Percentiles rank a stretch among this genome's conserved stretches.
phyloP scores from a whole-genome alignment of 495 filamentous ascomycete genomes.

The Terfezia claveryi region DNA sequence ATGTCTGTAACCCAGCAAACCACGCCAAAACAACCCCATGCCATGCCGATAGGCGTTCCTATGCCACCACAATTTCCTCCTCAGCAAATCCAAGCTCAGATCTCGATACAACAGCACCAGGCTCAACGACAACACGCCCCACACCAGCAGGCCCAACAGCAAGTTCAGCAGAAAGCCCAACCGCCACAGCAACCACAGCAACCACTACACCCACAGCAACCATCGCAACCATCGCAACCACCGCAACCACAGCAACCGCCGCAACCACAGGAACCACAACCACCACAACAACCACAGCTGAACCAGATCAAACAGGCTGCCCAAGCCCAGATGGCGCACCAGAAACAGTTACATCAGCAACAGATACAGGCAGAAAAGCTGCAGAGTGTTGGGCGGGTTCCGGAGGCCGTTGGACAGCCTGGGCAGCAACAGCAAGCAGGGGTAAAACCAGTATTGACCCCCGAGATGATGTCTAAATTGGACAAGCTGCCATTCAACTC shows the following conservation, averaged over 20 bases:
- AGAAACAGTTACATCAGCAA: no score
- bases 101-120: no score
- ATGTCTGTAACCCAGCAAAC: no score
- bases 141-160: no score
- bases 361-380: not conserved
- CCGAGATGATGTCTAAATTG: not conserved
- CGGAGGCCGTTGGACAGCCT: no score
- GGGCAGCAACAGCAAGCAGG: no score
- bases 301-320: not conserved
- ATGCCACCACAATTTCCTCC: no score
- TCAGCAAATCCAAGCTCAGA: no score
- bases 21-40: no score
- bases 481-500: not conserved
- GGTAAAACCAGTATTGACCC: not conserved
- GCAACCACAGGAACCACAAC: not conserved
- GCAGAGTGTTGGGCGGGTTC: no score
- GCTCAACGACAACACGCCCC: no score
- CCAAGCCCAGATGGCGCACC: not conserved
- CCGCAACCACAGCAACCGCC: not conserved
- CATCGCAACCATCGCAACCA: not conserved
- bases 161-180: not conserved
- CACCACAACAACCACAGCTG: not conserved
- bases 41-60: no score
- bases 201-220: not conserved
- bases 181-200: not conserved